Base-by-base conservation (phyloP, 176 grass and related monocot species). In the Avena eriantha region DNA sequence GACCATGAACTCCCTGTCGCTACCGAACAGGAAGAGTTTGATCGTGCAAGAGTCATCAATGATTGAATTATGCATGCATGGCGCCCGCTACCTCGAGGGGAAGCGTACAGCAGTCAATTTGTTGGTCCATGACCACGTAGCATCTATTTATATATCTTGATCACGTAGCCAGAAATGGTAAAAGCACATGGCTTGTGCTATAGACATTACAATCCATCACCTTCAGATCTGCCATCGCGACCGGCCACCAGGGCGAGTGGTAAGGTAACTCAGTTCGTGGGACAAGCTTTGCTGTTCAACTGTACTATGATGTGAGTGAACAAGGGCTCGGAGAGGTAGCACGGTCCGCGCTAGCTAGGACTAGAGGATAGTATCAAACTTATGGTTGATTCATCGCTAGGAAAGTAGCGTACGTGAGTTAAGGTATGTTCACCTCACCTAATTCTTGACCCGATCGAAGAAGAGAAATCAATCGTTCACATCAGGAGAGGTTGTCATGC, bases 11-110 rank as follows among this genome's bases (percentile, higher is more conserved):
- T 54, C 14, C 47, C 31, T 24, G 45, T 46, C 75, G 19, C 70
- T 33, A 29, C 69, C 19, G 39, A 70, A 23, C n/a, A 46, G 41
- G 26, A 58, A 58, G 10, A 14, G 47, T 66, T 81, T 23, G 10
- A 66, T 21, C 5, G 9, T 67, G 43, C 24, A 35, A 5, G n/a
- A 67, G 17, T 34, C 26, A 33, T 51, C 46, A 17, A 36, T 54
- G 47, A 82, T 51, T 69, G 47, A 69, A 69, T 81, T 81, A 68
- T 36, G 54, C 54, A 64, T 75, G 72, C 54, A 64, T 75, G 72
- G 71, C 45, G 24, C 11, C 11, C 33, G 61, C 49, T 34, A n/a
- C 10, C 24, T 21, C 26, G 33, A 13, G 58, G 15, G 33, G 5
- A 35, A n/a, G 18, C 60, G 46, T 49, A 49, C 63, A 14, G 16